Evolutionary conservation across 2,329 filamentous ascomycete genomes (phyloP), one percentile per base, ranked within the genome.

Genomic region (Xenoacremonium recifei): DNA sequence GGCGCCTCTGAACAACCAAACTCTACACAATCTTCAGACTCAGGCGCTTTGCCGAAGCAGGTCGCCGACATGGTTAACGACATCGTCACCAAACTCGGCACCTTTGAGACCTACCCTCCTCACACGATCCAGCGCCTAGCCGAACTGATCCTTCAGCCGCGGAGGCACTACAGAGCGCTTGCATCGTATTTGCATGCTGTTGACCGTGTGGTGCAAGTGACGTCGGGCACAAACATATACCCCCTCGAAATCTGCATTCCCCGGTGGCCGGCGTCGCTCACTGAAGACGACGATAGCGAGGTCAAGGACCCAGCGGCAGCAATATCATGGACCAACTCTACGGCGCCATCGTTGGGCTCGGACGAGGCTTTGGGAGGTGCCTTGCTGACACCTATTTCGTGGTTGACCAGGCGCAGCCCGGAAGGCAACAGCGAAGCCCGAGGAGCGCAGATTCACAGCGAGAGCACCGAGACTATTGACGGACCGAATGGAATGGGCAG

Each of bases 51-150:
- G 12, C 85, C 87, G 3, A 73, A 74, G 6, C 82, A 84, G 48
- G 72, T 92, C 37, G 67, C 75, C 43, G 73, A 76, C 40, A 79
- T 89, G 60, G 68, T 89, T 35, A 62, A 66, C 45, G 79, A 79
- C 43, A 84, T 89, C 50, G 75, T 68, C 29, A 65, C 66, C 5
- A 82, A 84, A 13, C 72, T 96, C 37, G 73, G 72, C 3, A 79
- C 77, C 51, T 99, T 99, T 65, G 62, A 79, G 17, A 71, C 73
- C 3, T 79, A 87, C 54, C 92, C 93, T 2, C 93, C 93, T 1
- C 89, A 97, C 63, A 97, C 93, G 3, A 79, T 96, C 48, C 93
- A 99, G 68, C 86, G 93, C 29, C 78, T 99, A 17, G 82, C 90
- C 17, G 93, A 99, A 71, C 83, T 97, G 21, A 72, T 96, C 4